Evolutionary conservation across 2,329 filamentous ascomycete species (phyloP), one percentile per base, ranked within the genome.

Genomic region (Amauroascus verrucosus): DNA sequence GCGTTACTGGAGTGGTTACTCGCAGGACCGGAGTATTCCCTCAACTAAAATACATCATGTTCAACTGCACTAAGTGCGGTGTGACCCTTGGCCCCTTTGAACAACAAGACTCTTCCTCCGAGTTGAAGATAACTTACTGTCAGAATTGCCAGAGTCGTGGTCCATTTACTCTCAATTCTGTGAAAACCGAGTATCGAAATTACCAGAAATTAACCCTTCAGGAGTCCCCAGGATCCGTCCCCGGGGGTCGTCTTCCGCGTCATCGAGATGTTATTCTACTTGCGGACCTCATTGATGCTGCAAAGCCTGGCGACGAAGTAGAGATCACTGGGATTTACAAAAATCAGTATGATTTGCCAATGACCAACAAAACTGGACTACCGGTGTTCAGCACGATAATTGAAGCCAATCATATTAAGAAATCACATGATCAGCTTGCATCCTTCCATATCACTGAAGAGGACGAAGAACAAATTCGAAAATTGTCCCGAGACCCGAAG

Each of bases 311-410:
- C 53, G 93, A 98, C 70, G 94, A 98, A 67, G 90, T 98, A 54
- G 93, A 98, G 65, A 84, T 98, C 8, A 97, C 90, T 6, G 93
- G 93, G 58, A 87, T 95, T 61, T 98, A 98, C 73, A 85, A 89
- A 62, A 98, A 98, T 76, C 97, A 94, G 73, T 98, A 96, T 65
- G 91, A 97, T 67, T 90, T 93, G 2, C 88, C 95, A 62, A 79
- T 98, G 52, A 98, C 98, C 74, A 97, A 96, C 74, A 91, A 93
- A 65, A 98, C 97, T 65, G 93, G 93, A 3, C 97, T 98, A 72
- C 93, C 93, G 0, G 93, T 98, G 33, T 98, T 98, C 69, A 91
- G 93, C 3, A 98, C 93, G 0, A 93, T 98, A 55, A 79, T 98
- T 3, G 93, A 98, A 70, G 94, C 94, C 24, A 98, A 98, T 71